A percentile compares a stretch with the other conserved stretches of the same genome.
Evolutionary conservation across 2,329 filamentous ascomycete species (phyloP).

Genomic region (Colletotrichum sp.): DNA sequence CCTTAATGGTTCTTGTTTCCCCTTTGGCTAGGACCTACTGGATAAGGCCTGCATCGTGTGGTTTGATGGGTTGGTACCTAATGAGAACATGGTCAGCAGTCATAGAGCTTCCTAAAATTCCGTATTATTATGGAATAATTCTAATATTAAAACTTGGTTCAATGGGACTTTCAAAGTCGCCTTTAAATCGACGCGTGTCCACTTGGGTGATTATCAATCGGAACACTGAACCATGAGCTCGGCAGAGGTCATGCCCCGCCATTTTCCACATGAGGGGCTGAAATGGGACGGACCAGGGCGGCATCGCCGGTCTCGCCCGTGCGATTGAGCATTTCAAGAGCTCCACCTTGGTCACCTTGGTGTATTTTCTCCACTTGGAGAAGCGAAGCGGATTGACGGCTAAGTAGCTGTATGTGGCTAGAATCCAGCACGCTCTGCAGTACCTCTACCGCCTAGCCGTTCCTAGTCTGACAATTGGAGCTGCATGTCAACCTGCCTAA

Average conservation of each 20-base stretch:
- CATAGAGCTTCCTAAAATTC: neutral
- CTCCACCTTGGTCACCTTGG: neutral
- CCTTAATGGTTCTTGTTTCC: fast-evolving
- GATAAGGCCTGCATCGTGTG: neutral
- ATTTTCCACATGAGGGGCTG: slow-evolving; percentile 8
- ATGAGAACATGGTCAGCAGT: neutral
- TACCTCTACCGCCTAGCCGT: slow-evolving; percentile 17
- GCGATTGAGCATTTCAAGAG: neutral
- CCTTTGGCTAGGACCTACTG: neutral
- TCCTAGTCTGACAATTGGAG: slow-evolving; percentile 18
- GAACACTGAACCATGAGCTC: neutral
- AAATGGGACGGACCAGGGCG: neutral
- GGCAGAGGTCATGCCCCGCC: neutral
- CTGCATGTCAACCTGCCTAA: slow-evolving; percentile 7
- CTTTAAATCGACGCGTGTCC: neutral
- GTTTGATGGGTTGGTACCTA: neutral
- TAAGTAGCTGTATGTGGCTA: neutral
- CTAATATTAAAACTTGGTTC: neutral
- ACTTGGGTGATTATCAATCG: neutral
- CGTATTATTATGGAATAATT: neutral
- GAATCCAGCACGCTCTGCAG: neutral
- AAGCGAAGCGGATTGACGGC: neutral
- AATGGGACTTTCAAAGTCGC: neutral
- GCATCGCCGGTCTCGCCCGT: neutral
- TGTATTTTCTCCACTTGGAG: neutral